Evolutionary conservation across 75 land plant genomes (phyloP), one percentile per base, ranked within the genome.

Genomic region (Chamaecyparis obtusa): DNA sequence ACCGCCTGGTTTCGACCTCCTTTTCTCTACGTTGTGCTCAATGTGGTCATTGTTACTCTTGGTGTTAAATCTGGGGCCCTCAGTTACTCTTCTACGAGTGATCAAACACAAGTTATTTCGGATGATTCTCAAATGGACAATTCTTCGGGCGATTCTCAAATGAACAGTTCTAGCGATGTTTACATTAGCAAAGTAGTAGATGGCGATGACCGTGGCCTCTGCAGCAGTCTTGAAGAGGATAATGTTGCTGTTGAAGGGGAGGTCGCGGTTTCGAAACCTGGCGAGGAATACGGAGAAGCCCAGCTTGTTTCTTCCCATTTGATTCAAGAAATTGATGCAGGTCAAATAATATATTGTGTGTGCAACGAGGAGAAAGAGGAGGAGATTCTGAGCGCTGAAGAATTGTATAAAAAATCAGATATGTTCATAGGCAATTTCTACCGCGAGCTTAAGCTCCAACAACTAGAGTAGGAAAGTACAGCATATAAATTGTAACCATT

Each of bases 371-470:
- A 78, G 6, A 19, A 39, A 3, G 24, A 78, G 24, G 81, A 78
- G 41, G 46, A 37, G 9, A 21, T 21, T n/a, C 81, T 78, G 24
- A 78, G 81, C 41, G 27, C 81, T 16, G 24, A 78, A 41, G 81
- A 78, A 41, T 41, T 78, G 81, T 41, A 78, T 19, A 10, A 78
- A 9, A 78, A 78, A 21, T 36, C 81, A 21, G 81, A 78, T 7
- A 39, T 78, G 37, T 78, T 78, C 81, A 78, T 78, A 21, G 46
- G 81, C 11, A 78, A 78, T 8, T 78, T 78, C 81, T 78, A 78
- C 41, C 81, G 81, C 6, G 46, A 78, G 5, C 81, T 78, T 9
- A 78, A 78, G 43, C 81, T 36, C 81, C 81, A 78, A 39, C 27
- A 39, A 2, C 8, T 36, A 7, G 44, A 78, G 44, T 51, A 51